Evolutionary conservation across 164 flowering plant species (phyloP).

Genomic region (Kalanchoe fedtschenkoi): DNA sequence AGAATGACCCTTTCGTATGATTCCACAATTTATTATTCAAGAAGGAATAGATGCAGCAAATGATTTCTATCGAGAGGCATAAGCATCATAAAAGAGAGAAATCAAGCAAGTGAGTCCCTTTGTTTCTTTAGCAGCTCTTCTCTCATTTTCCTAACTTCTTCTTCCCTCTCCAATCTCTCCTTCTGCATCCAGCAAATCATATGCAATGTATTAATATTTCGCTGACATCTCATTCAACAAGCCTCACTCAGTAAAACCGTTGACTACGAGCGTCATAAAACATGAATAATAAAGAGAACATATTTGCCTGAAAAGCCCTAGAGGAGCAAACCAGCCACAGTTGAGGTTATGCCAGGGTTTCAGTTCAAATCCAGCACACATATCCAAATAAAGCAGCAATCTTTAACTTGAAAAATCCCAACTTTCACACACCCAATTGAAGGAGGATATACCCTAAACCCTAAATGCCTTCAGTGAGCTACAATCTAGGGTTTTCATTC

Average conservation of each 20-base stretch:
- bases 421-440: neutral
- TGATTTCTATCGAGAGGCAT: neutral
- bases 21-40: neutral
- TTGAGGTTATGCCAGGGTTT: neutral
- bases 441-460: neutral
- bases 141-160: slow-evolving; percentile 4
- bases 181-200: neutral
- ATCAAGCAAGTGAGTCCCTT: neutral
- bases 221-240: too few relatives aligned
- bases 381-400: neutral
- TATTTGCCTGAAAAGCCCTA: too few relatives aligned
- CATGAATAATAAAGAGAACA: neutral
- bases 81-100: neutral
- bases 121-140: slow-evolving; percentile 7
- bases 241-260: too few relatives aligned
- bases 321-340: too few relatives aligned
- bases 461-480: neutral
- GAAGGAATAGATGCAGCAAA: neutral
- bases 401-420: neutral
- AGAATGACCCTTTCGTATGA: neutral
- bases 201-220: too few relatives aligned
- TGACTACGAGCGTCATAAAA: neutral
- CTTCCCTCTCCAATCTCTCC: slow-evolving; percentile 8
- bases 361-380: neutral
- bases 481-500: neutral